Base-by-base conservation (phyloP, 2,329 filamentous ascomycete genomes). In the Ophiostoma australiae region DNA sequence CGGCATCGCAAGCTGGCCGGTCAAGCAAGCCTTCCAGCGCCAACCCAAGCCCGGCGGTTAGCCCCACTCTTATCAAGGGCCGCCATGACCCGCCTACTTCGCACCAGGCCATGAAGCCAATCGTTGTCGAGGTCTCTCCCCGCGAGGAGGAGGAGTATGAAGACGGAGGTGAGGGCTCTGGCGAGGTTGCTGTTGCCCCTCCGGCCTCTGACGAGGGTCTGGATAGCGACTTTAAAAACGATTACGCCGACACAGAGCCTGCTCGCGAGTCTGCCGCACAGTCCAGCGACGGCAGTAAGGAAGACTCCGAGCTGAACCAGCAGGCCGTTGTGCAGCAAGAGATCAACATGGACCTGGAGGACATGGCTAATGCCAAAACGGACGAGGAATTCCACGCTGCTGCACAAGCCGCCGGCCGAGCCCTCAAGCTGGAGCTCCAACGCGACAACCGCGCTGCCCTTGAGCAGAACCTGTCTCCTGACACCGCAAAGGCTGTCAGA, bases 221-320 rank as follows among this genome's bases (percentile, higher is more conserved):
- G 11, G 68, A 71, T 20, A 74, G 68, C n/a, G 71, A 73, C 39
- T 17, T 31, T 10, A 73, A 73, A 33, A 48, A 69, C 6, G n/a
- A 83, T 82, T 90, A 92, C 79, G 90, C 89, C 68, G 90, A 95
- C 39, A 84, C 90, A 27, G 87, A 92, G 71, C 89, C 90, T 35
- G 83, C 93, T 58, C 86, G 83, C 74, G 89, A 88, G 61, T 82
- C 93, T 74, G 90, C 89, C 63, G 78, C 79, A 68, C 80, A 82
- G 75, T 84, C 80, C 27, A 81, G 86, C 72, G 78, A 80, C 8
- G 83, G 85, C 76, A 89, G 90, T 2, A 87, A 89, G 75, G 86
- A 83, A 39, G 83, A 86, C 76, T 79, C 84, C 39, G 81, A 85
- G 73, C 80, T 84, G 74, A 80, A 78, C 73, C 82, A 83, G 75